Evolutionary conservation across 805 yeast species (phyloP).

Genomic region (Yamadazyma sp.): DNA sequence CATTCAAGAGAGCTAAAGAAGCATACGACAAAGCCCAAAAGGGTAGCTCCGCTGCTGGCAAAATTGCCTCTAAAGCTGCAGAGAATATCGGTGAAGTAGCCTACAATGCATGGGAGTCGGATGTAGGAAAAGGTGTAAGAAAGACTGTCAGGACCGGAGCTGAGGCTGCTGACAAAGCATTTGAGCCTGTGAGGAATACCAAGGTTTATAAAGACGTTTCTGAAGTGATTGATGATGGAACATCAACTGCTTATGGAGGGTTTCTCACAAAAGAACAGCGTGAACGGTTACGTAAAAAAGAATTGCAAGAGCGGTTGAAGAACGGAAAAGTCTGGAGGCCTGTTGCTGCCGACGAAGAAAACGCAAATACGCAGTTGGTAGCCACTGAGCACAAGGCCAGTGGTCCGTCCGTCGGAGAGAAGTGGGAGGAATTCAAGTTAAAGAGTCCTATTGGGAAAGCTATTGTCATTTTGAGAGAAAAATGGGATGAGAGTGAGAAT

Average conservation of each 20-base stretch:
- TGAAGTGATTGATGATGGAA: conserved; percentile 90
- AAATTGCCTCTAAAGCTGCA: conserved; percentile 86
- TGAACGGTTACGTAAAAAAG: conserved; percentile 57
- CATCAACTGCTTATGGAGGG: conserved; percentile 87
- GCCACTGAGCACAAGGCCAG: conserved; percentile 77
- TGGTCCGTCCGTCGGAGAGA: conserved; percentile 65
- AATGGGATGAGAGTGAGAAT: conserved; percentile 93
- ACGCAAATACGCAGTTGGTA: conserved; percentile 80
- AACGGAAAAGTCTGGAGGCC: conserved; percentile 66
- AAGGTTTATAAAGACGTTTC: conserved; percentile 84
- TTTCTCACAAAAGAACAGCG: conserved; percentile 84
- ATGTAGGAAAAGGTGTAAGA: conserved; percentile 87
- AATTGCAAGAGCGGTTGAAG: conserved; percentile 52
- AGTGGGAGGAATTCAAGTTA: conserved; percentile 64
- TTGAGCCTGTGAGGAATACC: conserved; percentile 92
- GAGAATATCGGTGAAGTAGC: conserved; percentile 90
- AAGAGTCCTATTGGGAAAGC: conserved; percentile 69
- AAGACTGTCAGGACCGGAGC: conserved; percentile 80
- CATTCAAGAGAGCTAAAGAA: conserved; percentile 88
- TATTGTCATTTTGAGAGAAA: conserved; percentile 58
- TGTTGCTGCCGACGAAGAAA: conserved; percentile 36
- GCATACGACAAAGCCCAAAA: conserved; percentile 86
- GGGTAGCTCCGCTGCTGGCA: conserved; percentile 62
- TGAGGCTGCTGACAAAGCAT: conserved; percentile 79
- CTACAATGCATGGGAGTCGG: conserved; percentile 92